phyloP scores from a whole-genome alignment of 352 stramenopile species.

The Globisporangium abappressorium region DNA sequence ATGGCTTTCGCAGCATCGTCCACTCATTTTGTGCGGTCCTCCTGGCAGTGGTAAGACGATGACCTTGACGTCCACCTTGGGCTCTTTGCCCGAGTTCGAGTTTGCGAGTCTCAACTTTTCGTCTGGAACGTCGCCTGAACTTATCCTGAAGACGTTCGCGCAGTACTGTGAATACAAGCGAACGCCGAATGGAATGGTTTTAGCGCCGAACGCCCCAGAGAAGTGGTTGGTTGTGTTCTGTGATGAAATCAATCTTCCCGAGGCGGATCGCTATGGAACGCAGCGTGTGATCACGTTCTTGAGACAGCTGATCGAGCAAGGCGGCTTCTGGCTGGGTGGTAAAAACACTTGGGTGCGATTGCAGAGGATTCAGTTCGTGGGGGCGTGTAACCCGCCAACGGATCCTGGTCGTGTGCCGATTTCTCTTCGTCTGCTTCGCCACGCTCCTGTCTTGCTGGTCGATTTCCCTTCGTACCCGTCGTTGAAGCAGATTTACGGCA shows the following conservation, averaged over 20 bases:
- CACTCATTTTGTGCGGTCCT: slow-evolving; percentile 97
- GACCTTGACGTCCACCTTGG: slow-evolving; percentile 98
- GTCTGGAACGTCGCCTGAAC: slow-evolving; percentile 96
- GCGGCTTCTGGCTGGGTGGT: slow-evolving; percentile 86
- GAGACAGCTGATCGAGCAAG: slow-evolving; percentile 97
- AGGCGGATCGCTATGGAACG: slow-evolving; percentile 98
- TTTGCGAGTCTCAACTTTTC: slow-evolving; percentile 99
- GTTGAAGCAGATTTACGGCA: slow-evolving; percentile 98
- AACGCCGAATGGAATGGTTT: slow-evolving; percentile 94
- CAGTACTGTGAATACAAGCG: slow-evolving; percentile 99
- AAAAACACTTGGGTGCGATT: slow-evolving; percentile 92
- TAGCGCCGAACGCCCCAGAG: slow-evolving; percentile 92
- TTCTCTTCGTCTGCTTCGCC: slow-evolving; percentile 96
- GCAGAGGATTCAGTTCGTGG: slow-evolving; percentile 95
- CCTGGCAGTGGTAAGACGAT: slow-evolving; percentile 99
- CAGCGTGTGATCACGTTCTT: slow-evolving; percentile 99
- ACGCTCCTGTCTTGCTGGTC: slow-evolving; percentile 98
- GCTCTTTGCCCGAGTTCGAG: slow-evolving; percentile 97
- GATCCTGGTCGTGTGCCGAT: slow-evolving; percentile 97
- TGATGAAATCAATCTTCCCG: slow-evolving; percentile 99
- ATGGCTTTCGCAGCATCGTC: slow-evolving; percentile 96
- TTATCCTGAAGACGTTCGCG: slow-evolving; percentile 98
- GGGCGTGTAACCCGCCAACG: slow-evolving; percentile 99
- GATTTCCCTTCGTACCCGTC: slow-evolving; percentile 97
- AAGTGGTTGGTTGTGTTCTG: slow-evolving; percentile 99